phyloP scores from a whole-genome alignment of 495 filamentous ascomycete species.

The Collariella sp. region DNA sequence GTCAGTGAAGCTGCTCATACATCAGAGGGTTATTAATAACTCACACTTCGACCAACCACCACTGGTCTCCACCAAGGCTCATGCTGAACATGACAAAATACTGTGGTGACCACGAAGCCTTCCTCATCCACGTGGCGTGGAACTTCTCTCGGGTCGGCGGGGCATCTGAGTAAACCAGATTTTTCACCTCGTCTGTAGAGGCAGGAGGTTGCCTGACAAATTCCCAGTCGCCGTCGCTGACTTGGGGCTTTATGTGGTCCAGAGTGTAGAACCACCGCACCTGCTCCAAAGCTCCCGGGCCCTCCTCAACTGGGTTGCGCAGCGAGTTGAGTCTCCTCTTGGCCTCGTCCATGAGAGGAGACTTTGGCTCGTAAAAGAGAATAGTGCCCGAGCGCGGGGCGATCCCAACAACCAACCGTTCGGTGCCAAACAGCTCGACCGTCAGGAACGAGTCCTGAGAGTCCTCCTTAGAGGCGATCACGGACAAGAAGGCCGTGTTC shows the following conservation, averaged over 20 bases:
- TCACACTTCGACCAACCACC: constrained; percentile 63
- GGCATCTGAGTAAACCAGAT: constrained; percentile 42
- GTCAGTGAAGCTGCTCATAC: constrained; percentile 9
- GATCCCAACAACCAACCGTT: constrained; percentile 52
- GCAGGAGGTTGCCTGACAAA: constrained; percentile 42
- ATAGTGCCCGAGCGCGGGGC: constrained; percentile 60
- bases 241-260: constrained; percentile 55
- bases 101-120: constrained; percentile 50
- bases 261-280: constrained; percentile 50
- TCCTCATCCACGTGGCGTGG: constrained; percentile 55
- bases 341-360: constrained; percentile 27
- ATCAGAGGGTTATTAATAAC: constrained; percentile 20
- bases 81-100: constrained; percentile 64
- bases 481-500: constrained; percentile 44
- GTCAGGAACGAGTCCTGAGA: constrained; percentile 57
- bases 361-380: constrained; percentile 38
- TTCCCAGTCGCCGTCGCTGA: constrained; percentile 54
- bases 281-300: constrained; percentile 42
- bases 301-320: constrained; percentile 47
- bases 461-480: constrained; percentile 48
- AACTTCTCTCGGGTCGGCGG: constrained; percentile 37
- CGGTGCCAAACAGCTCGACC: constrained; percentile 55
- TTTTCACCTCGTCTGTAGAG: constrained; percentile 50
- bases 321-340: constrained; percentile 47
- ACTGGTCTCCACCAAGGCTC: constrained; percentile 64